phyloP scores from a whole-genome alignment of 2,329 filamentous ascomycete species.

The Ascochyta koolunga region DNA sequence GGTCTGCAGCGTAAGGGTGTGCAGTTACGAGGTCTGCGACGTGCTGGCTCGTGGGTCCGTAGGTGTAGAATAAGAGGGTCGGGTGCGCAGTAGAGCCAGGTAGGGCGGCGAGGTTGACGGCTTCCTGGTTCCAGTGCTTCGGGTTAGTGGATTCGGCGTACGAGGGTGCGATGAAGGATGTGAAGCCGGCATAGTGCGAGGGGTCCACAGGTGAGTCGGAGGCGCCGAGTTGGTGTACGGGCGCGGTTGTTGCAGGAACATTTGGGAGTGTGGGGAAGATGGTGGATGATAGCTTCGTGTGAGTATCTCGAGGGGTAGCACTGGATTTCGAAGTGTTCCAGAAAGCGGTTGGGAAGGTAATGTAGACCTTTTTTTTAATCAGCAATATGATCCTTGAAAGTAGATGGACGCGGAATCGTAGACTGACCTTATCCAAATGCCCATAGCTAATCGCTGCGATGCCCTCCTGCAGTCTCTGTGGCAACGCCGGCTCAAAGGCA shows the following conservation, averaged over 20 bases:
- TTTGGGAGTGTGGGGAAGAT: conserved; percentile 38
- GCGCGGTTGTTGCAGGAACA: conserved; percentile 45
- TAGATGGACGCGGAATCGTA: conserved; percentile 24
- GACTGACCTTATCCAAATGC: conserved; percentile 69
- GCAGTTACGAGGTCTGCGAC: conserved; percentile 35
- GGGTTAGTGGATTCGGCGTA: conserved; percentile 70
- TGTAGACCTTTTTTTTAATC: conserved; percentile 44
- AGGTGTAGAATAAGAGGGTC: conserved; percentile 84
- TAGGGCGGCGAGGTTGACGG: conserved; percentile 76
- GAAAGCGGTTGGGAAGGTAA: conserved; percentile 75
- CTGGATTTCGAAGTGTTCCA: conserved; percentile 60
- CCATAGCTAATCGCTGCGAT: conserved; percentile 72
- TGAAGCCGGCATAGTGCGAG: conserved; percentile 66
- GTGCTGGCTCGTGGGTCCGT: conserved; percentile 57
- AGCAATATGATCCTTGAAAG: not conserved
- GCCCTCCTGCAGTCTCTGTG: conserved; percentile 62
- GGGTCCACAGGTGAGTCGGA: conserved; percentile 36
- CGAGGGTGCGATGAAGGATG: conserved; percentile 73
- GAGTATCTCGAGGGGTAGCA: not conserved
- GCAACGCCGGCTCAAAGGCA: conserved; percentile 66
- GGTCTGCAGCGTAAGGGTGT: conserved; percentile 49
- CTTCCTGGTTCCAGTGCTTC: conserved; percentile 74
- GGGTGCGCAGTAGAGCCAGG: conserved; percentile 66
- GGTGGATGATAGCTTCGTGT: conserved; percentile 1
- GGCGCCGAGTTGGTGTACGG: conserved; percentile 40